Evolutionary conservation across 108 stramenopile genomes (phyloP).

Genomic region (Parmales sp.): DNA sequence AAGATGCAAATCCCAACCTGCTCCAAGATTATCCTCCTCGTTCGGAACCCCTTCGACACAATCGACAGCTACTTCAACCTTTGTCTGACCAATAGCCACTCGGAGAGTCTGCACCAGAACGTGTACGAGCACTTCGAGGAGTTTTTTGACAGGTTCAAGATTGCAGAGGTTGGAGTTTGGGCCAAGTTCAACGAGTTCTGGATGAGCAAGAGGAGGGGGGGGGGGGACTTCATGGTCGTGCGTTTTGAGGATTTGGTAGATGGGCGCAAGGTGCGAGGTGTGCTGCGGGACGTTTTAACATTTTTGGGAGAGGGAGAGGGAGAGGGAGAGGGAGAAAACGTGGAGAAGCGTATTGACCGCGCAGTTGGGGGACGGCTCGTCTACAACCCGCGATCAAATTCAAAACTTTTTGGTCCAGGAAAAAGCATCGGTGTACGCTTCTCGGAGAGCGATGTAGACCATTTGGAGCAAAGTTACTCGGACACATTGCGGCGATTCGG

Average conservation of each 20-base stretch:
- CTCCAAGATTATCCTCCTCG: slow-evolving; percentile 67
- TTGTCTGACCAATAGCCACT: slow-evolving; percentile 86
- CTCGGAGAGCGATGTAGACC: no score
- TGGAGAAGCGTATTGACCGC: no score
- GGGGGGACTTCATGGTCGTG: background rate
- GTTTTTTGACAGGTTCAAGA: slow-evolving; percentile 46
- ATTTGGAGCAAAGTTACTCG: no score
- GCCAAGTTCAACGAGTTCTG: slow-evolving; percentile 50
- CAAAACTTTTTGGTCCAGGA: no score
- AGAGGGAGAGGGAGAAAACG: no score
- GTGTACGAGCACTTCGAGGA: slow-evolving; percentile 47
- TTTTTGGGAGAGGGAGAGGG: no score
- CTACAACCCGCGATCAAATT: no score
- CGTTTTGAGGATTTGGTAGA: background rate
- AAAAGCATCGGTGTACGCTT: no score
- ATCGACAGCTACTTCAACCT: slow-evolving; percentile 93
- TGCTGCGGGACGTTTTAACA: no score
- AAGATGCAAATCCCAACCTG: slow-evolving; percentile 36
- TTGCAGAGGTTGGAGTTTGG: slow-evolving; percentile 67
- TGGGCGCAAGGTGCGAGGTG: no score
- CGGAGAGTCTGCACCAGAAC: slow-evolving; percentile 50
- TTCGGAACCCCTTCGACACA: slow-evolving; percentile 94
- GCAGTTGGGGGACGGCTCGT: no score
- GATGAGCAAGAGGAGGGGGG: slow-evolving; percentile 31
- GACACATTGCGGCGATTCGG: no score